These are phyloP conservation scores for Mycosphaerella arachidis DNA, from an alignment of 2,329 filamentous ascomycete species.

Conservation along the genomic window DNA sequence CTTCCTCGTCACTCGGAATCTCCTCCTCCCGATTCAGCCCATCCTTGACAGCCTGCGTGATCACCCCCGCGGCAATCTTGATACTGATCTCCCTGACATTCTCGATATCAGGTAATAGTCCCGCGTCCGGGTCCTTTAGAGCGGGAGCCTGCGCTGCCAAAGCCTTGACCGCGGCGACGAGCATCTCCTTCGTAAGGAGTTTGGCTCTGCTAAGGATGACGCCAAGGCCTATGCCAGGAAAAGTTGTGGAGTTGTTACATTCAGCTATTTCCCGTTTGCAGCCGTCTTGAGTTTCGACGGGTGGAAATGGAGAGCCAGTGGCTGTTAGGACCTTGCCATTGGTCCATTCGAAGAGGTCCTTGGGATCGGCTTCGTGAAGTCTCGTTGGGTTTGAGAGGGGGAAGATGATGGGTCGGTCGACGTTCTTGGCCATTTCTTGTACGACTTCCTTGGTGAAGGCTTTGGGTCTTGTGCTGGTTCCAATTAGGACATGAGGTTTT, in stretches of 20 bases:
- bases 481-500: conserved; percentile 76
- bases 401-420: conserved; percentile 76
- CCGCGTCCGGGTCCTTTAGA: conserved; percentile 58
- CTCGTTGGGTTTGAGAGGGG: conserved; percentile 81
- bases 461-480: conserved; percentile 73
- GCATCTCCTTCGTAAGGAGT: conserved; percentile 69
- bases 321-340: conserved; percentile 72
- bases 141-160: conserved; percentile 69
- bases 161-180: conserved; percentile 72
- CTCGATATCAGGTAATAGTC: conserved; percentile 70
- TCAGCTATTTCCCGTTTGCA: conserved; percentile 62
- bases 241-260: conserved; percentile 84
- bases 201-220: conserved; percentile 65
- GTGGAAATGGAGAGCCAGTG: conserved; percentile 76
- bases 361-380: conserved; percentile 75
- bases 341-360: conserved; percentile 74
- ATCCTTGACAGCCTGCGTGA: conserved; percentile 66
- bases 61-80: conserved; percentile 69
- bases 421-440: conserved; percentile 68
- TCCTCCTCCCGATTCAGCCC: conserved; percentile 59
- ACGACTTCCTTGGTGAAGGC: conserved; percentile 73
- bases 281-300: conserved; percentile 57
- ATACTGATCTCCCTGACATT: conserved; percentile 72
- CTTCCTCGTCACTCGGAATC: conserved; percentile 56
- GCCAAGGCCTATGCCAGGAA: conserved; percentile 81